Evolutionary conservation across 768 basidiomycete genomes (phyloP).

Genomic region (Thelephora aurantiotincta): DNA sequence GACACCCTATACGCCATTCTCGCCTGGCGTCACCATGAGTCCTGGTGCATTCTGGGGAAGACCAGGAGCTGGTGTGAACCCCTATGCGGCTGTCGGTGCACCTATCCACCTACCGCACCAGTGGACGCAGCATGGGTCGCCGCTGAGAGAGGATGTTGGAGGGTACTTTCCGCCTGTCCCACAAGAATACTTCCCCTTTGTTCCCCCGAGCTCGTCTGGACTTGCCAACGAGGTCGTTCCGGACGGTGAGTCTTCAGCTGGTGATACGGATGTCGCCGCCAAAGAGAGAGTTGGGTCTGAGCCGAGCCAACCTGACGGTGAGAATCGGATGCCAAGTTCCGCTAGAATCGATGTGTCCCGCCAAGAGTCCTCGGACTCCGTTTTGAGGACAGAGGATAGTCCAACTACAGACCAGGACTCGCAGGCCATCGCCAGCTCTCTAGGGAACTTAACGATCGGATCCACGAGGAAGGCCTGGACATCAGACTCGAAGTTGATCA

Average conservation of each 20-base stretch:
- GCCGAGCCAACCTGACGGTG: no score
- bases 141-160: constrained; percentile 9
- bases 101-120: constrained; percentile 24
- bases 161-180: constrained; percentile 31
- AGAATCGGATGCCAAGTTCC: no score
- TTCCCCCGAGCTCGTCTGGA: constrained; percentile 16
- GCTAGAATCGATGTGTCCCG: no score
- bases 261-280: no score
- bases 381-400: no score
- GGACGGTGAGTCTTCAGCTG: constrained; percentile 1
- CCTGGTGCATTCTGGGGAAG: constrained; percentile 66
- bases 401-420: no score
- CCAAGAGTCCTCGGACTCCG: no score
- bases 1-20: constrained; percentile 32
- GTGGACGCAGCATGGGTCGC: constrained; percentile 3
- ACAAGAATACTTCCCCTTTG: constrained; percentile 29
- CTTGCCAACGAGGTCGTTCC: constrained; percentile 16
- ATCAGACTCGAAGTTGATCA: no score
- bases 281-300: no score
- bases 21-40: constrained; percentile 59
- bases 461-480: no score
- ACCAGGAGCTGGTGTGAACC: constrained; percentile 26
- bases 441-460: no score
- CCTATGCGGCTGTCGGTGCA: constrained; percentile 45
- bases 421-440: no score